phyloP scores from a whole-genome alignment of 148 eudicot species.

The Rhododendron ovatum region DNA sequence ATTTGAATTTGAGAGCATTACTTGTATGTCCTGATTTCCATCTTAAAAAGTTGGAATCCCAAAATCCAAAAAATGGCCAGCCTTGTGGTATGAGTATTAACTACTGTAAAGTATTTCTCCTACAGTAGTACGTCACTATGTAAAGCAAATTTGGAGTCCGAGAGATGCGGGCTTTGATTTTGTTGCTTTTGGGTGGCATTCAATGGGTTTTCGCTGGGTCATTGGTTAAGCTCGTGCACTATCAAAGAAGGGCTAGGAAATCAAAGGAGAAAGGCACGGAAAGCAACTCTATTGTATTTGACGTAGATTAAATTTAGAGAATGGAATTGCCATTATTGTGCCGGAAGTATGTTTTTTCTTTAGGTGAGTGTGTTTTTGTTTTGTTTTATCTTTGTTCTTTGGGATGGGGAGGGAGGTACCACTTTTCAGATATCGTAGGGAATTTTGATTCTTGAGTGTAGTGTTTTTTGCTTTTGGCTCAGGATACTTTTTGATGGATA shows the following conservation, averaged over 20 bases:
- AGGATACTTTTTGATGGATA: neutral
- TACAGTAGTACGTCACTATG: neutral
- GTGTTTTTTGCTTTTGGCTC: neutral
- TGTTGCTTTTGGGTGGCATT: neutral
- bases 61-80: neutral
- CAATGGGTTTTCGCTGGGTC: neutral
- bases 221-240: neutral
- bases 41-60: neutral
- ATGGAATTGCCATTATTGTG: neutral
- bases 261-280: neutral
- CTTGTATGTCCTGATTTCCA: neutral
- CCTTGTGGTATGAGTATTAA: neutral
- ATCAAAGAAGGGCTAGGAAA: neutral
- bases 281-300: neutral
- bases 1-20: neutral
- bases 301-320: neutral
- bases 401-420: neutral
- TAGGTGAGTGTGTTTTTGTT: neutral
- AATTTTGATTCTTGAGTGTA: neutral
- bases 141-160: neutral
- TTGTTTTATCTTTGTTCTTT: neutral
- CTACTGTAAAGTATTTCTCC: neutral
- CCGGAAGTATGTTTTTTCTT: neutral
- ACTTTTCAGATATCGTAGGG: neutral
- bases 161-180: neutral